Evolutionary conservation across 139 green algal genomes (phyloP).

Genomic region (Tetradesmus lagerheimii): DNA sequence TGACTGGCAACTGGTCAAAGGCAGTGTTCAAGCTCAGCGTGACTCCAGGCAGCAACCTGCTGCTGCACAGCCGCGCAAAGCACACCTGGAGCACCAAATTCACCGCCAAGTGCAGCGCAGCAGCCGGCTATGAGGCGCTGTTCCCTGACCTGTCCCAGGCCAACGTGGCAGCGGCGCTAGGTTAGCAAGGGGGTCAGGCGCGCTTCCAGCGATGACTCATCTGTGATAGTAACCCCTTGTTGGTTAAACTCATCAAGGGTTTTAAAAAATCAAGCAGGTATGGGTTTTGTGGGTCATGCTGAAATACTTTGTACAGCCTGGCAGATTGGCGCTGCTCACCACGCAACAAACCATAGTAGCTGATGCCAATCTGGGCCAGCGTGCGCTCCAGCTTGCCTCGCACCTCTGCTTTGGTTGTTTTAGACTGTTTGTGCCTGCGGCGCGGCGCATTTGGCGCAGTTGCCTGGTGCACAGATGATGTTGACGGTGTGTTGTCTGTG

Average conservation of each 20-base stretch:
- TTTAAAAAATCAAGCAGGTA: neutral
- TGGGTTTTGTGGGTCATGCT: neutral
- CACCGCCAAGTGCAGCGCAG: neutral
- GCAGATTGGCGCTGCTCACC: neutral
- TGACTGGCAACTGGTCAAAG: neutral
- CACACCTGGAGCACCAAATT: conserved; percentile 1
- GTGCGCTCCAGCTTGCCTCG: neutral
- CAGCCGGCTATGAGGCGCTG: neutral
- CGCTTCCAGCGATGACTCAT: neutral
- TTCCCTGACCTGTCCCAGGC: neutral
- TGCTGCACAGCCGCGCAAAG: neutral
- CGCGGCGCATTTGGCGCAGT: neutral
- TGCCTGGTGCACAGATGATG: neutral
- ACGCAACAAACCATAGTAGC: neutral
- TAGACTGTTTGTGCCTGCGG: neutral
- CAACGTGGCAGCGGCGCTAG: neutral
- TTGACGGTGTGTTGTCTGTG: neutral
- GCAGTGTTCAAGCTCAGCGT: neutral
- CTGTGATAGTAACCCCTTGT: neutral
- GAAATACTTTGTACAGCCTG: neutral
- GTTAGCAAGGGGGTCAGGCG: neutral
- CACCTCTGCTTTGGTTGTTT: neutral
- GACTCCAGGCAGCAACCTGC: conserved; percentile 2
- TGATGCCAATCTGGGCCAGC: neutral
- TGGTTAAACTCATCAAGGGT: neutral